Evolutionary conservation across 176 grass and related monocot genomes (phyloP).

Genomic region (Puya raimondii): DNA sequence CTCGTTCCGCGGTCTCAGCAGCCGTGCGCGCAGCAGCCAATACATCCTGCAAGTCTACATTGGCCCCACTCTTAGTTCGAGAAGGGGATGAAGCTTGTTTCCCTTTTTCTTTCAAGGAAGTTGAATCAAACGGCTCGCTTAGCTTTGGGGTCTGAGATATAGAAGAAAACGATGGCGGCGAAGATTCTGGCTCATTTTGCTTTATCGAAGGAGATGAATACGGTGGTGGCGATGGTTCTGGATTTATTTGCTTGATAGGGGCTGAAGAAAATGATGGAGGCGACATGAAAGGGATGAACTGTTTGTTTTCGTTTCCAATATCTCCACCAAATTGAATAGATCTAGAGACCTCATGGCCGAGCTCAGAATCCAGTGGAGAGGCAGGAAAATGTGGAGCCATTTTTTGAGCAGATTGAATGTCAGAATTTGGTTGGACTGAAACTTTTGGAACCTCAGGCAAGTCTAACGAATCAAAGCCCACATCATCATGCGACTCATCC

Average conservation of each 20-base stretch:
- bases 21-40: conserved; percentile 65
- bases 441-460: conserved; percentile 90
- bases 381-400: conserved; percentile 21
- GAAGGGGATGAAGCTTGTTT: conserved; percentile 13
- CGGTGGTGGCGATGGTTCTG: conserved; percentile 17
- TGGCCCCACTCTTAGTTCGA: conserved; percentile 14
- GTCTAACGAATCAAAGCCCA: conserved; percentile 47
- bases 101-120: conserved; percentile 19
- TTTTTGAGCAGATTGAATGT: conserved; percentile 31
- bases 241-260: conserved; percentile 14
- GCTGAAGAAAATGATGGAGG: conserved; percentile 32
- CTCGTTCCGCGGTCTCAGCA: conserved; percentile 66
- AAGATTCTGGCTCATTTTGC: conserved; percentile 30
- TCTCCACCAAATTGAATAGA: conserved; percentile 37
- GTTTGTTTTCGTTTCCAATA: conserved; percentile 41
- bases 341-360: conserved; percentile 24
- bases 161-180: not conserved
- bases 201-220: conserved; percentile 21
- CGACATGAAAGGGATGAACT: conserved; percentile 62
- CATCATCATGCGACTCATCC: conserved; percentile 39
- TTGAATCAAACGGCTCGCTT: conserved; percentile 33
- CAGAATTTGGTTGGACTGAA: conserved; percentile 37
- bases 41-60: conserved; percentile 60
- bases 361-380: conserved; percentile 13
- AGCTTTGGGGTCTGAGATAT: conserved; percentile 7